Conservation (phyloP, 2,329 filamentous ascomycete species). For the Epichloe brachyelytri region DNA sequence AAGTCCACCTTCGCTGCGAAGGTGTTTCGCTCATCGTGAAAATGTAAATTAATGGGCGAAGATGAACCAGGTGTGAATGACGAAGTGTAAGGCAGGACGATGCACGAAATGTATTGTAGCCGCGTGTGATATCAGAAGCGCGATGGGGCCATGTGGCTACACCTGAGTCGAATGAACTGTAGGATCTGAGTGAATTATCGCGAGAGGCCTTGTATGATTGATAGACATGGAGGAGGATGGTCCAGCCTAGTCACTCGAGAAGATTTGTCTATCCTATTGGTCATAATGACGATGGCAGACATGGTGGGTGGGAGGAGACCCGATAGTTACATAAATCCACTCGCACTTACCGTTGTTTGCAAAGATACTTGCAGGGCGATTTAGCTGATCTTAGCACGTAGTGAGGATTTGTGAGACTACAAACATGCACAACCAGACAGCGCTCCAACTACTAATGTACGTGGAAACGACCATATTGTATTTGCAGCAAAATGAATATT, state of each 20-base stretch:
- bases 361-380: background rate
- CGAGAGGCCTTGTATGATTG: background rate
- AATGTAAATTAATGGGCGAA: background rate
- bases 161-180: background rate
- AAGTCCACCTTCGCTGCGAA: constrained; percentile 14
- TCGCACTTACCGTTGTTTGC: background rate
- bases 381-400: background rate
- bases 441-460: background rate
- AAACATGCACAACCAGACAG: background rate
- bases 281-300: background rate
- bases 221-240: background rate
- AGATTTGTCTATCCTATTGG: background rate
- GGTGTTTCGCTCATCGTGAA: constrained; percentile 5
- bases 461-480: background rate
- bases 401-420: background rate
- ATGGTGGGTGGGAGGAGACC: background rate
- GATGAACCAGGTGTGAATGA: background rate
- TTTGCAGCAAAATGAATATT: background rate
- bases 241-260: background rate
- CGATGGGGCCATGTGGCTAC: background rate
- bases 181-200: background rate
- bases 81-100: background rate
- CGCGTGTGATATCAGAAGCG: background rate
- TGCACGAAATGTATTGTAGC: background rate
- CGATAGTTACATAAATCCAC: constrained; percentile 4